phyloP scores from a whole-genome alignment of 257 asterid genomes.

The Ilex aquifolium region DNA sequence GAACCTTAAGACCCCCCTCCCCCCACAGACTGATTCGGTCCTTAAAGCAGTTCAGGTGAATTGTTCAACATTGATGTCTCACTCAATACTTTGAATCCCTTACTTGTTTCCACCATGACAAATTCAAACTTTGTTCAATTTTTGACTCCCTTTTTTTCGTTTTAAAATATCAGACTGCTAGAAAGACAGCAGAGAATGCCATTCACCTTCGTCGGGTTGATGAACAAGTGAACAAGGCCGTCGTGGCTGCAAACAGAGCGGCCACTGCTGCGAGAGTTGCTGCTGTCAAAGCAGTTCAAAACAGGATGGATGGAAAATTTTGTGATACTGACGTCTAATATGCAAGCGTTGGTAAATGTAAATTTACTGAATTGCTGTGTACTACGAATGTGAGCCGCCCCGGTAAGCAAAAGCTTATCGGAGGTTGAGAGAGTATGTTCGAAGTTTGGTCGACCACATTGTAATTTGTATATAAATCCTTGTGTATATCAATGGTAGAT shows the following conservation, averaged over 20 bases:
- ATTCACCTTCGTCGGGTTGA: background rate
- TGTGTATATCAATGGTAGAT: slow-evolving; percentile 23
- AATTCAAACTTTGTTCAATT: too few species aligned
- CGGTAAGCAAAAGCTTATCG: slow-evolving; percentile 28
- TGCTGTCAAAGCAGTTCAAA: slow-evolving; percentile 53
- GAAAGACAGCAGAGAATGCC: background rate
- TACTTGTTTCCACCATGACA: too few species aligned
- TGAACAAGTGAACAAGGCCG: background rate
- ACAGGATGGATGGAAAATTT: slow-evolving; percentile 38
- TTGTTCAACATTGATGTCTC: background rate
- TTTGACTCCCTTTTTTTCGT: background rate
- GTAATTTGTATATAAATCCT: slow-evolving; percentile 44
- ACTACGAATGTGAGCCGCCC: slow-evolving; percentile 24
- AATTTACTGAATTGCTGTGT: slow-evolving; percentile 15
- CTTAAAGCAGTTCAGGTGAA: background rate
- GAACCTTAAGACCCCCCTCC: background rate
- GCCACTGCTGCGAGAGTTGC: slow-evolving; percentile 67
- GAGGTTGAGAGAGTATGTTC: slow-evolving; percentile 32
- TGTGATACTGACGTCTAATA: slow-evolving; percentile 31
- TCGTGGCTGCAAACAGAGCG: slow-evolving; percentile 38
- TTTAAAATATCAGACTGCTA: background rate
- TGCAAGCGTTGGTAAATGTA: slow-evolving; percentile 13
- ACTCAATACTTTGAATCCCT: too few species aligned
- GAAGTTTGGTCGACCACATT: slow-evolving; percentile 17
- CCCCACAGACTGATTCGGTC: background rate